These are phyloP conservation scores for Chlorella sp. DNA, from an alignment of 139 green algal species.

Conservation along the genomic window DNA sequence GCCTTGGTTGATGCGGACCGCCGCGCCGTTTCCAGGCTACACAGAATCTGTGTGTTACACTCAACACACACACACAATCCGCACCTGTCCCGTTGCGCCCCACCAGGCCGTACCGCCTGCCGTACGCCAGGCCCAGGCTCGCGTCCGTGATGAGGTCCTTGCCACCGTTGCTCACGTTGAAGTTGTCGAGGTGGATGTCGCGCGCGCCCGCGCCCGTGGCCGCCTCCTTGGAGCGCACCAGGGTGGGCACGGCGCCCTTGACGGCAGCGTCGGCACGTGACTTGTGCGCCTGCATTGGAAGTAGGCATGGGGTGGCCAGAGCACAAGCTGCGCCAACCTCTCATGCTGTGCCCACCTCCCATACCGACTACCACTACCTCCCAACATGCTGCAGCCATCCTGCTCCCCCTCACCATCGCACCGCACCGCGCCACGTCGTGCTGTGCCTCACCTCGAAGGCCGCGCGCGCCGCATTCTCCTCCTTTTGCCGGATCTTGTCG, in stretches of 20 bases:
- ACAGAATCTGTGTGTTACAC: too few species aligned
- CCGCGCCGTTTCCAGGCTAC: too few species aligned
- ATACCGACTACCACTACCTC: too few species aligned
- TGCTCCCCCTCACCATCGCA: too few species aligned
- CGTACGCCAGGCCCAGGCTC: constrained; percentile 62
- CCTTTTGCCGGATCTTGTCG: constrained; percentile 45
- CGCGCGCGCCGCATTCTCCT: constrained; percentile 41
- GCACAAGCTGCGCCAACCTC: too few species aligned
- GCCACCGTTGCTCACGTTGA: constrained; percentile 75
- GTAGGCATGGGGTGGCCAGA: too few species aligned
- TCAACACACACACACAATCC: too few species aligned
- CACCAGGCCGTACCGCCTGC: constrained; percentile 75
- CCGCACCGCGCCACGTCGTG: too few species aligned
- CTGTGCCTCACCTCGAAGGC: constrained; percentile 44
- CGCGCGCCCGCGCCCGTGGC: constrained; percentile 24
- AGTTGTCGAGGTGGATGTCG: constrained; percentile 76
- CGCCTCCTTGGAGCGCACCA: constrained; percentile 20
- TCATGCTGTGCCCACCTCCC: too few species aligned
- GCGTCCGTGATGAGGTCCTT: constrained; percentile 51
- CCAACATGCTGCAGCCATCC: not conserved
- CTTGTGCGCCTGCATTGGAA: constrained; percentile 15
- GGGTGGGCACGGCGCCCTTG: constrained; percentile 9
- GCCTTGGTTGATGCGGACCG: too few species aligned
- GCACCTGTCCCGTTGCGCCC: constrained; percentile 74
- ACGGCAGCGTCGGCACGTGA: not conserved